Conservation (phyloP, 257 asterid species). For the Eucommia ulmoides region DNA sequence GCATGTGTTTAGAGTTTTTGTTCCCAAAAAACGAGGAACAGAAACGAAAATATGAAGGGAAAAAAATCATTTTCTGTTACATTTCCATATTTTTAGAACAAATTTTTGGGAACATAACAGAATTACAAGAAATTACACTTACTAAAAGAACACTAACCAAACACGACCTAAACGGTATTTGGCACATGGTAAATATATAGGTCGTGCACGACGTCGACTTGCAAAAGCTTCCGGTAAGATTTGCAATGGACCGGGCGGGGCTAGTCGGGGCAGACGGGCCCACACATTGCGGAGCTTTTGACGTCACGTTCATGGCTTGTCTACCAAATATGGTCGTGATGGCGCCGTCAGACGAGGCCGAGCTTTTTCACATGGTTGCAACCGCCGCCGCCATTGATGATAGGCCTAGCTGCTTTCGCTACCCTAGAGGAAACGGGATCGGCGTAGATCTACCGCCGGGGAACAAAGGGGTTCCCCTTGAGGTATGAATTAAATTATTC, state of each 20-base stretch:
- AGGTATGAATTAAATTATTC: conserved; percentile 31
- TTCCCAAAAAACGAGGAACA: too few relatives aligned
- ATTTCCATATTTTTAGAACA: too few relatives aligned
- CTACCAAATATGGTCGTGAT: conserved; percentile 99
- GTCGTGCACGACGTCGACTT: conserved; percentile 94
- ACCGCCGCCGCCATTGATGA: conserved; percentile 93
- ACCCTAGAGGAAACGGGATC: conserved; percentile 89
- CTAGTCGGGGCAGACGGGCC: conserved; percentile 98
- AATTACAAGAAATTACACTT: too few relatives aligned
- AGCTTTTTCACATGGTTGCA: conserved; percentile 92
- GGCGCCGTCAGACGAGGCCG: conserved; percentile 94
- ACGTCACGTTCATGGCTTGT: conserved; percentile 82
- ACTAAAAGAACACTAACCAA: too few relatives aligned
- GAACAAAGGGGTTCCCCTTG: conserved; percentile 83
- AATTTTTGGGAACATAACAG: too few relatives aligned
- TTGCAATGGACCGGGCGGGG: conserved; percentile 95
- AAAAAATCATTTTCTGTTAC: too few relatives aligned
- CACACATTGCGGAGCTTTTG: conserved; percentile 88
- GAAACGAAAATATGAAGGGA: too few relatives aligned
- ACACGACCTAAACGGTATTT: too few relatives aligned
- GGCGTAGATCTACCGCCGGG: conserved; percentile 66
- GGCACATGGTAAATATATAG: too few relatives aligned
- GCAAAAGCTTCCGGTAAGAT: conserved; percentile 94
- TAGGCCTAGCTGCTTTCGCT: conserved; percentile 84
- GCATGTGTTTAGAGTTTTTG: too few relatives aligned